phyloP scores from a whole-genome alignment of 1,284 basidiomycete species.

The Malassezia yamatoensis region DNA sequence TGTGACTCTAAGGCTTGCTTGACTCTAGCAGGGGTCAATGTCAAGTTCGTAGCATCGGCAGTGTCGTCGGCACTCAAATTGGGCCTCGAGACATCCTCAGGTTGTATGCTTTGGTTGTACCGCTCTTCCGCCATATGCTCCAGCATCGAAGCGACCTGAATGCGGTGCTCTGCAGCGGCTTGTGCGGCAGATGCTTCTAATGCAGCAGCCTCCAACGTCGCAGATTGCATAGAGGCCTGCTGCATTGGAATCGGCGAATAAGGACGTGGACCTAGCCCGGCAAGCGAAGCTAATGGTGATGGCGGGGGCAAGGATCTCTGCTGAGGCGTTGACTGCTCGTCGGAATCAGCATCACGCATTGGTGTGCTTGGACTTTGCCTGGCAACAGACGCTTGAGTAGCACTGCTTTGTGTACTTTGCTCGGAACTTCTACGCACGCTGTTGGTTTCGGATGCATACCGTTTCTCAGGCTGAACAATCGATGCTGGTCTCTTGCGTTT shows the following conservation, averaged over 20 bases:
- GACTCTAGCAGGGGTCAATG: too few relatives aligned
- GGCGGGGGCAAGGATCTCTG: not conserved
- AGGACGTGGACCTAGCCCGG: conserved; percentile 1
- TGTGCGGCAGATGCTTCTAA: not conserved
- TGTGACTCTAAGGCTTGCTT: not conserved
- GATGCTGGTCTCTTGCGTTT: conserved; percentile 13
- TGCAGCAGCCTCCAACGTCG: not conserved
- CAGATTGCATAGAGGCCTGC: not conserved
- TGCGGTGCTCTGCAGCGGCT: not conserved
- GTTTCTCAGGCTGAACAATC: conserved; percentile 3
- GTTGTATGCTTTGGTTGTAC: not conserved
- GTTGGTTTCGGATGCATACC: conserved; percentile 4
- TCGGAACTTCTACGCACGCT: not conserved
- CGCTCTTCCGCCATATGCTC: not conserved
- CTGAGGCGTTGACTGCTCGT: not conserved
- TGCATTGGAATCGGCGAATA: conserved; percentile 1
- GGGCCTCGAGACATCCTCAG: not conserved
- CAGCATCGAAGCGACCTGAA: not conserved
- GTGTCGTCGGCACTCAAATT: not conserved
- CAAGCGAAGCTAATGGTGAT: not conserved
- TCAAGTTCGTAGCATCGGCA: not conserved
- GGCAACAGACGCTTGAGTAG: too few relatives aligned
- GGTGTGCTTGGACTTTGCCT: too few relatives aligned
- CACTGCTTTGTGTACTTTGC: not conserved
- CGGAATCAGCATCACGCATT: not conserved